Conservation (phyloP, 768 basidiomycete species). For the Neoboletus magnificus region DNA sequence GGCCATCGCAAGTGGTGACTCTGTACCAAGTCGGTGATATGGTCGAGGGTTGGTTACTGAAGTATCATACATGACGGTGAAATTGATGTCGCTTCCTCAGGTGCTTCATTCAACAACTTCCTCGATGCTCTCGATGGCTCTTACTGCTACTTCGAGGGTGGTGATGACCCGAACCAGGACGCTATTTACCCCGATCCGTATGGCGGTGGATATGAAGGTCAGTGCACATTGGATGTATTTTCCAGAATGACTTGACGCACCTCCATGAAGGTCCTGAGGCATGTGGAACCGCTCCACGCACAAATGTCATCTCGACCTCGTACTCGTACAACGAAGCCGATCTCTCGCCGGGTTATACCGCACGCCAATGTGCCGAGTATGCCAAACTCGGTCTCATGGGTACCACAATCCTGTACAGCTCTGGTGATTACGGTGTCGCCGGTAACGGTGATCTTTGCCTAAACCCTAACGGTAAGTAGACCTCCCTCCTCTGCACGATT, state of each 20-base stretch:
- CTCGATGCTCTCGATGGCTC: constrained; percentile 34
- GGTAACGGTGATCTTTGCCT: constrained; percentile 34
- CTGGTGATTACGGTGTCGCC: constrained; percentile 45
- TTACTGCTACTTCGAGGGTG: constrained; percentile 36
- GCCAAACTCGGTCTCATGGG: constrained; percentile 44
- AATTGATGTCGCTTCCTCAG: constrained; percentile 4
- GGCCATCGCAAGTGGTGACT: constrained; percentile 23
- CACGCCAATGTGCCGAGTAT: constrained; percentile 44
- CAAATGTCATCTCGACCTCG: constrained; percentile 42
- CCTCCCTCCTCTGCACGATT: background rate
- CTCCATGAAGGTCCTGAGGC: constrained; percentile 27
- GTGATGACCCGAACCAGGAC: constrained; percentile 31
- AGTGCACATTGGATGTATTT: background rate
- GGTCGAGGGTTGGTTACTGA: constrained; percentile 19
- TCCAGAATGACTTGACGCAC: background rate
- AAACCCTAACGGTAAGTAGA: constrained; percentile 22
- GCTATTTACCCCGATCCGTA: constrained; percentile 11
- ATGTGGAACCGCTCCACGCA: constrained; percentile 36
- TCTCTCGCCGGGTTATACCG: constrained; percentile 33
- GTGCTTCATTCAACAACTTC: constrained; percentile 34
- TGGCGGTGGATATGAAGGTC: constrained; percentile 23
- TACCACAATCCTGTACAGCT: constrained; percentile 41
- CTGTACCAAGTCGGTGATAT: constrained; percentile 32
- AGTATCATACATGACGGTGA: background rate
- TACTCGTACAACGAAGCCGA: constrained; percentile 38